Evolutionary conservation across 2,329 filamentous ascomycete species (phyloP), one percentile per base, ranked within the genome.

Genomic region (Alternaria triticina): DNA sequence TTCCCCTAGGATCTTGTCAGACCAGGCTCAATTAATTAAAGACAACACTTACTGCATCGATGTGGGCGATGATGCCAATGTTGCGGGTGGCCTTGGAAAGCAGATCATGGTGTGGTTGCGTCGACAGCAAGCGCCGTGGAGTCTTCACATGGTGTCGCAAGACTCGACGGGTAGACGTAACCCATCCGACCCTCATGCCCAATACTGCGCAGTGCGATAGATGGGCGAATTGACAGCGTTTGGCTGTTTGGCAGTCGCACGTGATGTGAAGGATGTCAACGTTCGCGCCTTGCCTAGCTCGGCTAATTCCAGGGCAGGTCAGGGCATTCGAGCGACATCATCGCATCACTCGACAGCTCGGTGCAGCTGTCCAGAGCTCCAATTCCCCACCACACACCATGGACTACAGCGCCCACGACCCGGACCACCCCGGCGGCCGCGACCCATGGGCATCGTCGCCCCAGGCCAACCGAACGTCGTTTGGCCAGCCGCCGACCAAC

Each of bases 11-110:
- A 3, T 12, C 5, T 20, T 15, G 27, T 77, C 33, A 73, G 65
- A 30, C 1, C 3, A 25, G 0, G 15, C 22, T 10, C 6, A 23
- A 13, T 13, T 51, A 33, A 15, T n/a, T 9, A 5, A 7, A 15
- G 2, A 17, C 7, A n/a, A 6, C n/a, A 80, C 85, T 70, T 78
- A 88, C 86, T 60, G 96, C 96, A 89, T 98, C 96, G 69, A 99
- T 97, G 80, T 99, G 96, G 63, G 96, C 96, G 79, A 99, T 97
- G 71, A 99, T 98, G 65, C 96, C 96, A 77, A 99, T 97, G 77
- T 99, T 99, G 71, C 95, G 87, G 55, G 94, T 96, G 54, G 94
- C 95, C 72, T 88, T 88, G 43, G 87, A 84, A 17, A 89, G 82
- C 64, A 66, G 59, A 54, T 73, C 70, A 59, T 67, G 50, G 30